A percentile compares a stretch with the other conserved stretches of the same genome.
Evolutionary conservation across 2,329 filamentous ascomycete species (phyloP).

Genomic region (Calycina marina): DNA sequence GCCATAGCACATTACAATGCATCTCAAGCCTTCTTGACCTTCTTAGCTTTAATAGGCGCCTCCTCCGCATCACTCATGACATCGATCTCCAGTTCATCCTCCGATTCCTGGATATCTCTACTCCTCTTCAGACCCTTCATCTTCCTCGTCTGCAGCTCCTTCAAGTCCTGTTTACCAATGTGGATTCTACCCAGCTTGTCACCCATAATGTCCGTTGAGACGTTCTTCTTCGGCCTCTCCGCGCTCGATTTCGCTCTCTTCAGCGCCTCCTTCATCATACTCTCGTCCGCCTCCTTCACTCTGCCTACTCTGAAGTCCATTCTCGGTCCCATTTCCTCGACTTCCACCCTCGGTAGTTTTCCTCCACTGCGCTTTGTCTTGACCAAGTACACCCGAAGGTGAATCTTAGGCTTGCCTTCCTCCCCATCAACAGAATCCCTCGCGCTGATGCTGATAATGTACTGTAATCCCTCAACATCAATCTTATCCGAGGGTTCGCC

Average conservation of each 20-base stretch:
- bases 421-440: slow-evolving; percentile 40
- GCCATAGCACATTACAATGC: not conserved
- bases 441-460: slow-evolving; percentile 69
- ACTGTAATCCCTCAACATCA: slow-evolving; percentile 90
- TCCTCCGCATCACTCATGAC: slow-evolving; percentile 22
- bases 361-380: slow-evolving; percentile 76
- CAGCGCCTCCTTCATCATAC: slow-evolving; percentile 78
- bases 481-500: slow-evolving; percentile 65
- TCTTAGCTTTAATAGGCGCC: slow-evolving; percentile 17
- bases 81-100: slow-evolving; percentile 34
- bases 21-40: not conserved
- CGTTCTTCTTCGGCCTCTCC: slow-evolving; percentile 89
- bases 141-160: slow-evolving; percentile 83
- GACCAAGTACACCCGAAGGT: slow-evolving; percentile 72
- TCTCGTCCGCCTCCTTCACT: slow-evolving; percentile 61
- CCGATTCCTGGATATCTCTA: slow-evolving; percentile 44
- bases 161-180: slow-evolving; percentile 77
- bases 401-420: slow-evolving; percentile 39
- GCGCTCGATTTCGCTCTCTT: slow-evolving; percentile 64
- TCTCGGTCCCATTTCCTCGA: slow-evolving; percentile 89
- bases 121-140: slow-evolving; percentile 96
- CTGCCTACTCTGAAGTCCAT: slow-evolving; percentile 85
- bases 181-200: slow-evolving; percentile 95
- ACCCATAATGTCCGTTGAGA: slow-evolving; percentile 78
- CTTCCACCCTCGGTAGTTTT: slow-evolving; percentile 75